A percentile compares a stretch with the other conserved stretches of the same genome.
Conservation (phyloP, 192 early-diverging fungal genomes). For the Linnemannia schmuckeri region DNA sequence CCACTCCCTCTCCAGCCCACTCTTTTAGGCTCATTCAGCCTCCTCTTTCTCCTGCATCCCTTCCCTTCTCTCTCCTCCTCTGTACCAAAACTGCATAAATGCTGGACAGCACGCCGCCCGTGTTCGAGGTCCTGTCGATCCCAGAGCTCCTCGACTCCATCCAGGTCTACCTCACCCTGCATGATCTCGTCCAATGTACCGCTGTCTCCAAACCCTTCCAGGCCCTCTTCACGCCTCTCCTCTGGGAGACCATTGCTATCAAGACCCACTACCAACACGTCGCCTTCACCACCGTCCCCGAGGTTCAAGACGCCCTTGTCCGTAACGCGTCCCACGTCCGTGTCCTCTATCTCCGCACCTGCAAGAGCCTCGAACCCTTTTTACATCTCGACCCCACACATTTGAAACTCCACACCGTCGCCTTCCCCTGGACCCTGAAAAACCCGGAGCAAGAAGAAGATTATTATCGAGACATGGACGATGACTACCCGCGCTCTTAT, state of each 20-base stretch:
- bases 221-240: background rate
- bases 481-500: background rate
- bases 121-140: background rate
- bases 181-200: slow-evolving; percentile 8
- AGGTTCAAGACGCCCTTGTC: slow-evolving; percentile 7
- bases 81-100: background rate
- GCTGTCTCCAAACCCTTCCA: background rate
- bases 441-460: background rate
- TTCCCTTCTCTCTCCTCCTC: background rate
- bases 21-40: background rate
- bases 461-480: background rate
- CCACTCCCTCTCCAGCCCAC: background rate
- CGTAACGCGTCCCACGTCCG: background rate
- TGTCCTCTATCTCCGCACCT: slow-evolving; percentile 1
- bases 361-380: slow-evolving; percentile 19
- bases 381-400: background rate
- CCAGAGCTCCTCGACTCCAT: background rate
- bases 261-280: slow-evolving; percentile 14
- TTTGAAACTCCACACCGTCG: slow-evolving; percentile 13
- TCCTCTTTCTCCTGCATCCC: background rate
- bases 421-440: background rate
- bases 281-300: slow-evolving; percentile 13
- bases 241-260: slow-evolving; percentile 26
- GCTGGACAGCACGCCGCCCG: background rate
- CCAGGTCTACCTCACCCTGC: background rate